Evolutionary conservation across 768 basidiomycete genomes (phyloP).

Genomic region (Gymnopilus junonius): DNA sequence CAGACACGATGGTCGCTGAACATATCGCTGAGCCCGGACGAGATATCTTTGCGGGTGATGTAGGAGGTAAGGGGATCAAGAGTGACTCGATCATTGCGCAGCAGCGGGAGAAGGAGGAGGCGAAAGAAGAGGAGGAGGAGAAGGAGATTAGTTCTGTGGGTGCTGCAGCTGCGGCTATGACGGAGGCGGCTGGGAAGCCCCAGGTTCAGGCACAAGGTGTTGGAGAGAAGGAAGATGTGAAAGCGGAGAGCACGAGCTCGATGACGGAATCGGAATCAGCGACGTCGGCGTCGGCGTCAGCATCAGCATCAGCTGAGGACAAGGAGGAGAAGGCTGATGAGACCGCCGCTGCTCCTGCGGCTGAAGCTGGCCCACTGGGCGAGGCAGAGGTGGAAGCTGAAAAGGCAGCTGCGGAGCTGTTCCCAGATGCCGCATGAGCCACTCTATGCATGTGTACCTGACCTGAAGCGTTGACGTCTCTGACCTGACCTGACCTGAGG

Average conservation of each 20-base stretch:
- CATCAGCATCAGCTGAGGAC: background rate
- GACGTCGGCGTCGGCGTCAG: slow-evolving; percentile 1
- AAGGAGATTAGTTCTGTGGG: slow-evolving; percentile 28
- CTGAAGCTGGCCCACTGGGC: slow-evolving; percentile 43
- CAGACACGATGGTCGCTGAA: slow-evolving; percentile 44
- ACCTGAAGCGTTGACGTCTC: no score
- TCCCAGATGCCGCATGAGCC: slow-evolving; percentile 39
- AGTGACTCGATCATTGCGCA: slow-evolving; percentile 37
- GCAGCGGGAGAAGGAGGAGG: slow-evolving; percentile 8
- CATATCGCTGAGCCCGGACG: slow-evolving; percentile 73
- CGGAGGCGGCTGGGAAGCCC: background rate
- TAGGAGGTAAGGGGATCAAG: slow-evolving; percentile 48
- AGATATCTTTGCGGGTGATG: slow-evolving; percentile 71
- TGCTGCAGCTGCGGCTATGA: background rate
- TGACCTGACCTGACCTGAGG: no score
- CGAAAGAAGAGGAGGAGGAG: slow-evolving; percentile 19
- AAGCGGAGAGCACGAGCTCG: background rate
- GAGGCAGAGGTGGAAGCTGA: slow-evolving; percentile 56
- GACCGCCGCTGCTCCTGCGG: slow-evolving; percentile 11
- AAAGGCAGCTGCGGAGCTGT: slow-evolving; percentile 57
- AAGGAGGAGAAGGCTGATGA: slow-evolving; percentile 1
- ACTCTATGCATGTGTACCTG: background rate
- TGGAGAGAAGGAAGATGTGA: slow-evolving; percentile 2
- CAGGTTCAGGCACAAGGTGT: background rate
- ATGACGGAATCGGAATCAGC: background rate